Evolutionary conservation across 1,284 basidiomycete genomes (phyloP).

Genomic region (Puccinia novopanici): DNA sequence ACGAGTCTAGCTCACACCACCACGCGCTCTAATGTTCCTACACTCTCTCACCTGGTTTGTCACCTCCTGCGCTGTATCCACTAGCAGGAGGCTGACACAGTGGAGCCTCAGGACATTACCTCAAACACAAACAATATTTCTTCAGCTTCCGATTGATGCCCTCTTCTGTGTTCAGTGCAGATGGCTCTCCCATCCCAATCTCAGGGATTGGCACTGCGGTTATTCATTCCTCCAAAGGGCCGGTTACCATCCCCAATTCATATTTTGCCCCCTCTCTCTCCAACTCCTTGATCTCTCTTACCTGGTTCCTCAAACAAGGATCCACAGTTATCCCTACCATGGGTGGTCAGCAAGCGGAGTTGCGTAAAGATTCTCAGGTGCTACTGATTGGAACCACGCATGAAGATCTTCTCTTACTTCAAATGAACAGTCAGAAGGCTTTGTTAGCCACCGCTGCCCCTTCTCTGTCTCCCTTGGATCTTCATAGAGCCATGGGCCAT

Average conservation of each 20-base stretch:
- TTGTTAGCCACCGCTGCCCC: no score
- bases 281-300: not conserved
- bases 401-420: not conserved
- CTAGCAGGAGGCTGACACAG: no score
- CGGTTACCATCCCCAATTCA: not conserved
- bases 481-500: conserved; percentile 4
- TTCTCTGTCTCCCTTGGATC: no score
- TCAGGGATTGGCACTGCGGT: not conserved
- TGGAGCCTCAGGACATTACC: not conserved
- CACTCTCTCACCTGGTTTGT: no score
- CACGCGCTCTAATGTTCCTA: no score
- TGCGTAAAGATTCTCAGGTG: not conserved
- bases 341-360: not conserved
- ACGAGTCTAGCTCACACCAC: no score
- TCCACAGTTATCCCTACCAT: not conserved
- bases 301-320: not conserved
- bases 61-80: no score
- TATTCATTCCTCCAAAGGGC: not conserved
- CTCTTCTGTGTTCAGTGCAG: not conserved
- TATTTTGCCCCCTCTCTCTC: not conserved
- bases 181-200: not conserved
- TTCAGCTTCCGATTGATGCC: not conserved
- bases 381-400: not conserved
- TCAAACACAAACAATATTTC: conserved; percentile 4
- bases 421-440: not conserved